Base-by-base conservation (phyloP, 139 green algal species). In the Chlorella sp. region DNA sequence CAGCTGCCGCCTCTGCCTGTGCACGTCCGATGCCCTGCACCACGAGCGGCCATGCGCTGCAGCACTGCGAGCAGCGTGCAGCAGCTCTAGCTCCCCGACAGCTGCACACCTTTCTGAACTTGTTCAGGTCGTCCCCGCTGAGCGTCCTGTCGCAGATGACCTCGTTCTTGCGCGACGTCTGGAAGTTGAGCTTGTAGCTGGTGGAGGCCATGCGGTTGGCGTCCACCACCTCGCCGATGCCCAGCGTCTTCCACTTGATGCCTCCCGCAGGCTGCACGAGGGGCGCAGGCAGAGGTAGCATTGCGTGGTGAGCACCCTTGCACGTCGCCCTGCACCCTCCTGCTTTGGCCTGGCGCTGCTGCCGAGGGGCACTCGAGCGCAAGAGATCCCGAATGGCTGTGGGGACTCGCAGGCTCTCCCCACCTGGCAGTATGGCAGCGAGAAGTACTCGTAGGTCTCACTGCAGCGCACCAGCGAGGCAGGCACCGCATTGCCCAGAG, bases 401-500 rank as follows among this genome's bases (percentile, higher is more conserved):
- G n/a, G n/a, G n/a, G n/a, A n/a, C n/a, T n/a, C n/a, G 35, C 67
- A 49, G 5, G 17, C 2, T 30, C 24, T 55, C n/a, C 30, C 31
- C 49, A 73, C 62, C 76, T 81, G 73, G 82, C 93, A 98, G 74
- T 97, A 96, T 29, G 93, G 93, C 66, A 97, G 80, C 49, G 87
- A 85, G 73, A 92, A 97, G 78, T 96, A 97, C 79, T 96, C 86
- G 77, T 97, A 97, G 5, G 93, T 97, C 77, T 97, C 92, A 59
- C 87, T 92, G 87, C 80, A 72, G 1, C 31, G 62, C n/a, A n/a
- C n/a, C n/a, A n/a, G n/a, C n/a, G n/a, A n/a, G n/a, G n/a, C n/a
- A n/a, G n/a, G n/a, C n/a, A n/a, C n/a, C n/a, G n/a, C n/a, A n/a
- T n/a, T n/a, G n/a, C n/a, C n/a, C n/a, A n/a, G n/a, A n/a, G n/a